Base-by-base conservation (phyloP, 805 yeast species). In the Ogataea glucozyma region DNA sequence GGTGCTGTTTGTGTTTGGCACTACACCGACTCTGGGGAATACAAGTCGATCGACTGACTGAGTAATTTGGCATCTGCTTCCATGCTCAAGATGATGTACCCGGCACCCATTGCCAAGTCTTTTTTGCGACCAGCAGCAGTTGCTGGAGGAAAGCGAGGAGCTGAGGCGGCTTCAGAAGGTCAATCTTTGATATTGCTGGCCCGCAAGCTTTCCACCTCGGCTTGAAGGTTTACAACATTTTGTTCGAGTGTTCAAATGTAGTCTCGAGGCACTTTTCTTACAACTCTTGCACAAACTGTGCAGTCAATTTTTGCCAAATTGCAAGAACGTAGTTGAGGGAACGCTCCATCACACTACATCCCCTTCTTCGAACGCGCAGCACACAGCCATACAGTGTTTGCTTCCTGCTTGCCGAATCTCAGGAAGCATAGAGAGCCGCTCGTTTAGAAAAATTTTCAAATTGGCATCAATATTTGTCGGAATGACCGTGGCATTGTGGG, bases 271-370 rank as follows among this genome's bases (percentile, higher is more conserved):
- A 34, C 16, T 16, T 34, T 29, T 34, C 38, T 23, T 14, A 27
- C 38, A 12, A 34, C 29, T 17, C 26, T 23, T 6, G 30, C 38
- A 12, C 9, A 34, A 34, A 34, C 38, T 2, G 38, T 34, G 14
- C 57, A 56, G 24, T 53, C 47, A 14, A 57, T 55, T 1, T 62
- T 49, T 16, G 54, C 47, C 10, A 52, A 5, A 10, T 34, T 23
- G 38, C 38, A 34, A n/a, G 66, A 61, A 13, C 67, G 49, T 46
- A 81, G 76, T 34, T 62, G 56, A 1, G 82, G 81, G 51, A 74
- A 73, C 26, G 60, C 61, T 29, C 75, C 78, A 56, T 75, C 79
- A 51, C 82, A 76, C 51, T 70, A 71, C 51, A 73, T 68, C 53
- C 76, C 72, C 50, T 69, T 72, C 43, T 55, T 51, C 40, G 52